Base-by-base conservation (phyloP, 768 basidiomycete genomes). In the Tricholoma matsutake region DNA sequence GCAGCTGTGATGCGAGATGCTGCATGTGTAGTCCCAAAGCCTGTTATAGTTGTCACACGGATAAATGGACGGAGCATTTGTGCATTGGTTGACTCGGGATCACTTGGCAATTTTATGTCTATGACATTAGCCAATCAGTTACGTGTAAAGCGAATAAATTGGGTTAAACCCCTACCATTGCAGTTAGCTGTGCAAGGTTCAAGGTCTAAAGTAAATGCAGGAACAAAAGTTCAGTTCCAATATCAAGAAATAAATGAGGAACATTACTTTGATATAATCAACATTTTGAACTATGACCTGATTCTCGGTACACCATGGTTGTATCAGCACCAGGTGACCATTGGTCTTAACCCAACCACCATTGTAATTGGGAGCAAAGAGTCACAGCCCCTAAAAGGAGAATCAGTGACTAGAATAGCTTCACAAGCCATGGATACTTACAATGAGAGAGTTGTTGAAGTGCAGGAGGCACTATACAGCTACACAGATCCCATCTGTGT, bases 251-350 rank as follows among this genome's bases (percentile, higher is more conserved):
- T 61, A 8, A 35, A 20, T 2, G 49, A 51, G 59, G 52, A 69
- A 16, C 47, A 69, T 0, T 61, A 67, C 3, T 79, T 81, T 55
- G 72, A 81, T 60, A 63, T 80, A 0, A 69, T 73, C 0, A 81
- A 81, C 53, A 8, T 81, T 0, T 67, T 74, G 0, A 69, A 64
- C 4, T 80, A 32, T 1, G 32, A 55, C 3, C 20, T 18, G 2
- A 31, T 20, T 67, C 0, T 37, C 72, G 0, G 77, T n/a, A n/a
- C n/a, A n/a, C n/a, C n/a, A n/a, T n/a, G n/a, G n/a, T n/a, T n/a
- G n/a, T n/a, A n/a, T n/a, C n/a, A n/a, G n/a, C n/a, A n/a, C n/a
- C n/a, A n/a, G n/a, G n/a, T n/a, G n/a, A n/a, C n/a, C n/a, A n/a
- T n/a, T n/a, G n/a, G n/a, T n/a, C n/a, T n/a, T n/a, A n/a, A n/a